A percentile compares a stretch with the other conserved stretches of the same genome.
phyloP scores from a whole-genome alignment of 805 yeast species.

The Monosporozyma solicola region DNA sequence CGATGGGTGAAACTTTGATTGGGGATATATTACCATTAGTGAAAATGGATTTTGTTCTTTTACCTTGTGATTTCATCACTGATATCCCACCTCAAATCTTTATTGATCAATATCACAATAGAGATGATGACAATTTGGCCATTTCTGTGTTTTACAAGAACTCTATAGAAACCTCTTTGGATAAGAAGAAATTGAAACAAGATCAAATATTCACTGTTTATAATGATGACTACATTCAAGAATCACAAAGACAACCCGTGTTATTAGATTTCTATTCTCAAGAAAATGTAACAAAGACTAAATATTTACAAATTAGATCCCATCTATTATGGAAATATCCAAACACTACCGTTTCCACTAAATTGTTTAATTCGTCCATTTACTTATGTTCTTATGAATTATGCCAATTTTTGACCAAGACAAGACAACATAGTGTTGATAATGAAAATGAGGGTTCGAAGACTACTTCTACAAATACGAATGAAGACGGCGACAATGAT shows the following conservation, averaged over 20 bases:
- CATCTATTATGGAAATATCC: conserved; percentile 89
- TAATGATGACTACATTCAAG: conserved; percentile 41
- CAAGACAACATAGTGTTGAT: background rate
- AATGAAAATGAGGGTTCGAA: conserved; percentile 8
- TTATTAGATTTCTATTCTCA: conserved; percentile 67
- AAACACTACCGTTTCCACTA: conserved; percentile 64
- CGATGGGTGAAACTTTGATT: conserved; percentile 57
- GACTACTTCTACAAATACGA: background rate
- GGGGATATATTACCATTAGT: conserved; percentile 36
- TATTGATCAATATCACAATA: conserved; percentile 73
- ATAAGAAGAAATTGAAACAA: conserved; percentile 43
- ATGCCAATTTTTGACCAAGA: conserved; percentile 36
- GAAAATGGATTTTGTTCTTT: conserved; percentile 54
- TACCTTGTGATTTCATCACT: conserved; percentile 92
- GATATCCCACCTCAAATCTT: conserved; percentile 85
- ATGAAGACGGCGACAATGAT: conserved; percentile 8
- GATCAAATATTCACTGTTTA: conserved; percentile 53
- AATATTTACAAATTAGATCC: conserved; percentile 68
- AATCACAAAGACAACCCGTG: conserved; percentile 28
- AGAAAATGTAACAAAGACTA: conserved; percentile 59
- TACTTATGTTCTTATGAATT: conserved; percentile 52
- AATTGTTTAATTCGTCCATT: conserved; percentile 64
- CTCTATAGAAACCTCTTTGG: conserved; percentile 66
- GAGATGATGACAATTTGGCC: conserved; percentile 59
- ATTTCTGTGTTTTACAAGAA: conserved; percentile 71